Conservation (phyloP, 2,329 filamentous ascomycete genomes). For the Fusarium mangiferae region DNA sequence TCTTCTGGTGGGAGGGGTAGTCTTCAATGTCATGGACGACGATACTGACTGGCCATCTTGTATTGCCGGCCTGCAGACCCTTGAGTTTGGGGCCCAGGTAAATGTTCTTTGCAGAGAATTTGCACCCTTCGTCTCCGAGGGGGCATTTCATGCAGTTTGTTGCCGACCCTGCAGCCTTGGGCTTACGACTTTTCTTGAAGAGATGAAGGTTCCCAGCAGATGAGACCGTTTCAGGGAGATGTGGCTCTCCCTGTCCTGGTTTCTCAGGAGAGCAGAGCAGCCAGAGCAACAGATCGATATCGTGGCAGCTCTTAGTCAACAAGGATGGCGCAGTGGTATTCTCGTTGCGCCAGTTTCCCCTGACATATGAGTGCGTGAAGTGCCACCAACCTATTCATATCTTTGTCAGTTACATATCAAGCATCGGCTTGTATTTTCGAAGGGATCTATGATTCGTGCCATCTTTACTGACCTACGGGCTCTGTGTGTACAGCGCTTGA, state of each 20-base stretch:
- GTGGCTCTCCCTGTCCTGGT: constrained; percentile 61
- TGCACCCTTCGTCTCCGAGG: constrained; percentile 75
- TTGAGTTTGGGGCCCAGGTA: constrained; percentile 75
- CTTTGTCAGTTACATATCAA: background rate
- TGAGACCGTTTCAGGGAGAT: constrained; percentile 79
- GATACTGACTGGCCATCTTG: constrained; percentile 85
- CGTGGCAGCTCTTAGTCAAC: constrained; percentile 95
- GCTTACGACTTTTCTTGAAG: constrained; percentile 82
- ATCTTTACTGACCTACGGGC: constrained; percentile 65
- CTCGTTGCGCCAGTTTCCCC: constrained; percentile 92
- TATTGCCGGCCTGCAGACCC: constrained; percentile 72
- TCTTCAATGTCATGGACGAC: constrained; percentile 95
- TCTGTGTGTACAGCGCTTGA: constrained; percentile 91
- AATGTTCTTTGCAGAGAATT: constrained; percentile 86
- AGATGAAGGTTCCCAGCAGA: constrained; percentile 82
- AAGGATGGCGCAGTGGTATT: constrained; percentile 81
- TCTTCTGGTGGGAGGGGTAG: constrained; percentile 59
- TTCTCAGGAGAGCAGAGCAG: constrained; percentile 78
- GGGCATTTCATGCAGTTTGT: constrained; percentile 88
- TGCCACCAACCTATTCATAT: constrained; percentile 87
- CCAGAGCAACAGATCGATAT: constrained; percentile 94
- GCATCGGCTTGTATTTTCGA: background rate
- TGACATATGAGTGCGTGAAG: constrained; percentile 89
- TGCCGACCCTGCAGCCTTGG: constrained; percentile 74
- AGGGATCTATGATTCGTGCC: background rate